Evolutionary conservation across 345 rosid genomes (phyloP).

Genomic region (Passiflora organensis): DNA sequence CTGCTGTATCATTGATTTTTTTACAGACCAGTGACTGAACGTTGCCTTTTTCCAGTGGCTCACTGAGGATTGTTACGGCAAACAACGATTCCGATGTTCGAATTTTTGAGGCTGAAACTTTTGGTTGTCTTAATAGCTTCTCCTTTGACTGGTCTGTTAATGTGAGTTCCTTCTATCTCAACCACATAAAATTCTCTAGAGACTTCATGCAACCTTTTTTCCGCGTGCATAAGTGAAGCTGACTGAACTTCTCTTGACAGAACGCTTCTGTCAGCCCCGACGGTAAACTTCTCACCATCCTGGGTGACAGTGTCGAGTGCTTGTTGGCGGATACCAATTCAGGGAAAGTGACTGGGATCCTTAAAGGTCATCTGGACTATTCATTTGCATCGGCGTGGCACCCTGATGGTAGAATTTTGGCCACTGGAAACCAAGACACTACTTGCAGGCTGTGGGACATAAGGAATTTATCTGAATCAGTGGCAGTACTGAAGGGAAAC

Average conservation of each 20-base stretch:
- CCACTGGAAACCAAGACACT: conserved; percentile 95
- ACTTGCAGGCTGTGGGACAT: conserved; percentile 93
- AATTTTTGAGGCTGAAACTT: conserved; percentile 57
- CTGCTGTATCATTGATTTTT: too few species aligned
- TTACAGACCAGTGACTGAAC: conserved; percentile 3
- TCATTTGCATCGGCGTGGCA: conserved; percentile 97
- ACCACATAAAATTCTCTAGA: too few species aligned
- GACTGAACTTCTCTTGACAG: too few species aligned
- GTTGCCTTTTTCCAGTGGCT: conserved; percentile 51
- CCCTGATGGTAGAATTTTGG: conserved; percentile 73
- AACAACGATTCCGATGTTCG: conserved; percentile 73
- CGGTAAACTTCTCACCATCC: conserved; percentile 63
- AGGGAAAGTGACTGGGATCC: conserved; percentile 55
- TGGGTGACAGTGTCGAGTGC: conserved; percentile 79
- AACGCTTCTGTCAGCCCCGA: conserved; percentile 74
- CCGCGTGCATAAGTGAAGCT: too few species aligned
- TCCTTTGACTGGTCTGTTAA: conserved; percentile 81
- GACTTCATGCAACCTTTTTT: too few species aligned
- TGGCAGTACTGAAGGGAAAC: conserved; percentile 68
- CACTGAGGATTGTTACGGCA: conserved; percentile 57
- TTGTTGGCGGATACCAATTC: conserved; percentile 67
- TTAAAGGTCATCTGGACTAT: conserved; percentile 84
- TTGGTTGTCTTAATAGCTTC: conserved; percentile 45
- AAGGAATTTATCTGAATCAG: conserved; percentile 61
- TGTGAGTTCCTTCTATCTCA: conserved; percentile 47